Percentiles rank a stretch among this genome's conserved stretches.
Evolutionary conservation across 768 basidiomycete species (phyloP).

Genomic region (Podaxis carcinomalis): DNA sequence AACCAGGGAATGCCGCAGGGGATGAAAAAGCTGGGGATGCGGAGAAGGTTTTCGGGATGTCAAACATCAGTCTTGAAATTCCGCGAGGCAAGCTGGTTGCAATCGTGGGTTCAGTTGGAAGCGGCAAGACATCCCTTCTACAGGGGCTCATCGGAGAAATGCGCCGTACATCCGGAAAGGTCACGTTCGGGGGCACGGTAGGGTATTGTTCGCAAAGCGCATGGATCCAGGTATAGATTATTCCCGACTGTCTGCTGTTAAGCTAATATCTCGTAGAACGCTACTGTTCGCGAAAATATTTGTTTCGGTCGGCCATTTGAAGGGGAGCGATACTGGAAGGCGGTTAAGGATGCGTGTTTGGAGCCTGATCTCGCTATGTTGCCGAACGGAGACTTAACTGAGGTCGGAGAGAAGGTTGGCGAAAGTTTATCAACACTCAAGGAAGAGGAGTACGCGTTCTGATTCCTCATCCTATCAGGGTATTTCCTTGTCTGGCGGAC

Average conservation of each 20-base stretch:
- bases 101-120: constrained; percentile 80
- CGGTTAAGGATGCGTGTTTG: constrained; percentile 71
- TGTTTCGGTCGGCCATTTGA: constrained; percentile 85
- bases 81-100: constrained; percentile 78
- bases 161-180: constrained; percentile 60
- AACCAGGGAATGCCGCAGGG: not conserved
- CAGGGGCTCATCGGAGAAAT: constrained; percentile 83
- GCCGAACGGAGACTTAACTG: constrained; percentile 73
- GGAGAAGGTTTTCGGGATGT: constrained; percentile 56
- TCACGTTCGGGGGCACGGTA: constrained; percentile 71
- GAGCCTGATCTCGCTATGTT: constrained; percentile 79
- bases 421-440: not conserved
- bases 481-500: constrained; percentile 83
- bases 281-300: constrained; percentile 86
- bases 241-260: not conserved
- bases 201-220: constrained; percentile 85
- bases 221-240: constrained; percentile 71
- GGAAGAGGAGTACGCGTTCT: not conserved
- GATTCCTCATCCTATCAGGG: constrained; percentile 38
- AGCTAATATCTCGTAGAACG: constrained; percentile 41
- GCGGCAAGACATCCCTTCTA: constrained; percentile 65
- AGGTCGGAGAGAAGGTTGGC: constrained; percentile 68
- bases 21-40: constrained; percentile 24
- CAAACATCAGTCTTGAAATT: constrained; percentile 60
- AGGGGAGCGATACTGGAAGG: constrained; percentile 78